Percentiles rank a stretch among this genome's conserved stretches.
phyloP scores from a whole-genome alignment of 164 flowering plant species.

The Nymphaea thermarum region DNA sequence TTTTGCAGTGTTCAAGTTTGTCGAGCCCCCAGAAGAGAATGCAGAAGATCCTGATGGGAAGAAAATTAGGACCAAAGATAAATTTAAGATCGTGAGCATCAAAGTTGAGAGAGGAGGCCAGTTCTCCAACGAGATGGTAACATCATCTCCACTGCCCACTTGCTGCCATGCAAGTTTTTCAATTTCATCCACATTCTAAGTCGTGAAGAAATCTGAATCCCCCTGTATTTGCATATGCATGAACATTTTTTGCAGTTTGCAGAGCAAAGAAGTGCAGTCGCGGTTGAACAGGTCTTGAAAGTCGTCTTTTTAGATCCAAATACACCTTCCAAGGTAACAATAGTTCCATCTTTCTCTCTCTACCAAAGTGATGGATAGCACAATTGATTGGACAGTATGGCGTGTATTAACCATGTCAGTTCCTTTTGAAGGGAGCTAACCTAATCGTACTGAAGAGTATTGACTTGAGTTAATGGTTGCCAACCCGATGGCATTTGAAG shows the following conservation, averaged over 20 bases:
- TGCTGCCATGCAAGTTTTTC: too few relatives aligned
- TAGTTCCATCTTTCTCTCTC: conserved; percentile 1
- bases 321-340: background rate
- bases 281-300: background rate
- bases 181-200: background rate
- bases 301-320: conserved; percentile 3
- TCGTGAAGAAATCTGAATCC: background rate
- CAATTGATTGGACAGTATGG: too few relatives aligned
- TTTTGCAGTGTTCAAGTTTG: conserved; percentile 1
- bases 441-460: background rate
- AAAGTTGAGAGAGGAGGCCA: background rate
- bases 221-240: background rate
- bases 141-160: too few relatives aligned
- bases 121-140: conserved; percentile 1
- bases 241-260: background rate
- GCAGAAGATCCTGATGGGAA: background rate
- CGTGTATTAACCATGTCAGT: too few relatives aligned
- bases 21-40: conserved; percentile 1
- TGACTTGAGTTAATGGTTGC: background rate
- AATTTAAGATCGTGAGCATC: background rate
- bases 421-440: background rate
- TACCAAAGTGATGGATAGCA: background rate
- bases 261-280: background rate
- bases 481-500: background rate
- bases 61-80: background rate